Evolutionary conservation across 106 monocot species (phyloP).

Genomic region (Chionographis japonica): DNA sequence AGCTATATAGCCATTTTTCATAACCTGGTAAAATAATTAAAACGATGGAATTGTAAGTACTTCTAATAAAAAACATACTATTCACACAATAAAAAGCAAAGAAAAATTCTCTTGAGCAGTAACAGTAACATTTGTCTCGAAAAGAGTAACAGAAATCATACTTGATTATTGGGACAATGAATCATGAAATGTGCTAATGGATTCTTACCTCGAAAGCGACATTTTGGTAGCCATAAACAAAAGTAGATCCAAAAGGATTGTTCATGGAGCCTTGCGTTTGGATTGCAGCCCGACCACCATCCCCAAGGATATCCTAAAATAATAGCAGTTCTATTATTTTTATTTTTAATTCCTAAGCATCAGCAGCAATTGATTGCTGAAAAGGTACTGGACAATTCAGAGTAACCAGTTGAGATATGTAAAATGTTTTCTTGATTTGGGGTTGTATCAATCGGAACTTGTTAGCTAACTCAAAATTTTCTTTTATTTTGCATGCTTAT

Average conservation of each 20-base stretch:
- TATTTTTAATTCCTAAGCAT: neutral
- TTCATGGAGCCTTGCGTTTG: constrained; percentile 92
- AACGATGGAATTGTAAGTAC: neutral
- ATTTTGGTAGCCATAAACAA: constrained; percentile 96
- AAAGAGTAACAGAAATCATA: neutral
- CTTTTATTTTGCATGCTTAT: too few relatives aligned
- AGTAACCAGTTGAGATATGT: too few relatives aligned
- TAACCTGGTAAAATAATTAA: constrained; percentile 47
- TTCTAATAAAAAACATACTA: too few relatives aligned
- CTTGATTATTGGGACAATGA: neutral
- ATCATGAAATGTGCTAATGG: neutral
- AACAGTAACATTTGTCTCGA: neutral
- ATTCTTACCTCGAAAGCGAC: constrained; percentile 80
- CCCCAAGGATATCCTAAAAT: constrained; percentile 87
- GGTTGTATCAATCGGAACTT: too few relatives aligned
- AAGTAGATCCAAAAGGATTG: constrained; percentile 95
- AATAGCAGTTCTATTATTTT: neutral
- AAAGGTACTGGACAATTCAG: too few relatives aligned
- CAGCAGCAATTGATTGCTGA: too few relatives aligned
- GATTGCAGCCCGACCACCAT: constrained; percentile 94
- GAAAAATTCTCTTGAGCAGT: too few relatives aligned
- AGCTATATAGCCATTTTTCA: constrained; percentile 96
- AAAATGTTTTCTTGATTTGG: too few relatives aligned
- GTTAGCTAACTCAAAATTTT: too few relatives aligned
- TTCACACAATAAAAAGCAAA: too few relatives aligned